Evolutionary conservation across 352 stramenopile genomes (phyloP).

Genomic region (Phytophthora sojae): DNA sequence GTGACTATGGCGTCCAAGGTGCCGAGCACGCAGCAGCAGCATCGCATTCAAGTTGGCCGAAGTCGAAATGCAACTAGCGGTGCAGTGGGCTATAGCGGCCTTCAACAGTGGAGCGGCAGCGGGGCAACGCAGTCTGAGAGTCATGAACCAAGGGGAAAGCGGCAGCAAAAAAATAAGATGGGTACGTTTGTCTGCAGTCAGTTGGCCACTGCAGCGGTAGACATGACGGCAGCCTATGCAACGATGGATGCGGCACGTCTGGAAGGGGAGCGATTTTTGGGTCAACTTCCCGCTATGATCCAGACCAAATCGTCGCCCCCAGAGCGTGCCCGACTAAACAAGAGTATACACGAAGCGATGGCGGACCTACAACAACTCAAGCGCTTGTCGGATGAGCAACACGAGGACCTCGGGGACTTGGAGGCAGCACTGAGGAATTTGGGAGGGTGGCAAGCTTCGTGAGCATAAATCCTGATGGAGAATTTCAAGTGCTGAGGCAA

Average conservation of each 20-base stretch:
- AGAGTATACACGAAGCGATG: neutral
- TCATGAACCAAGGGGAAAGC: too few species aligned
- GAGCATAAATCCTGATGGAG: too few species aligned
- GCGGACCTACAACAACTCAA: neutral
- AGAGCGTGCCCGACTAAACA: neutral
- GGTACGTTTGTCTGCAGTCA: neutral
- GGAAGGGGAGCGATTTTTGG: neutral
- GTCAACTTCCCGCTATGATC: neutral
- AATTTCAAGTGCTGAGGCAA: too few species aligned
- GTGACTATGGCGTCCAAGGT: too few species aligned
- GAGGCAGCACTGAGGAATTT: too few species aligned
- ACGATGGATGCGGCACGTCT: neutral
- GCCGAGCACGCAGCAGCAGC: too few species aligned
- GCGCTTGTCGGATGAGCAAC: neutral
- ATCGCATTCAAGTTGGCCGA: neutral
- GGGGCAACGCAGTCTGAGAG: neutral
- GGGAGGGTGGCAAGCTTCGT: too few species aligned
- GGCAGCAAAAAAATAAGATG: too few species aligned
- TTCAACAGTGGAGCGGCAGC: neutral
- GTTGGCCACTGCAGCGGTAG: neutral
- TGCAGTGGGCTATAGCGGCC: neutral
- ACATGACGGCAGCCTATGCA: neutral
- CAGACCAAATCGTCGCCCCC: neutral
- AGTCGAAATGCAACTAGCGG: neutral
- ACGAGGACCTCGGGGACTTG: too few species aligned